Conservation (phyloP, 768 basidiomycete genomes). For the Mycena haematopus region DNA sequence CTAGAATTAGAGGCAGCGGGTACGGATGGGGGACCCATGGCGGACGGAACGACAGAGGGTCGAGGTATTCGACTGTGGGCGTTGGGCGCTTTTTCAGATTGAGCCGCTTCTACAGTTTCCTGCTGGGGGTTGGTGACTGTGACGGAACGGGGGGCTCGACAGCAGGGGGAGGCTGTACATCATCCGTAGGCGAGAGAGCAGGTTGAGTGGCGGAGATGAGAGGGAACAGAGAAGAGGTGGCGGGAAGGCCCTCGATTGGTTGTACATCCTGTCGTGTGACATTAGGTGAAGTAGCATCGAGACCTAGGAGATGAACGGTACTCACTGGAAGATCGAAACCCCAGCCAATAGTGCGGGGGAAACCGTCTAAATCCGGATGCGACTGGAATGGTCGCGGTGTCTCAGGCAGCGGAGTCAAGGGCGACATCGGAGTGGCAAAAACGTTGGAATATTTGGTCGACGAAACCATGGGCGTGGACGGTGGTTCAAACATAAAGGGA, state of each 20-base stretch:
- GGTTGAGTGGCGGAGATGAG: neutral
- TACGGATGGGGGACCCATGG: slow-evolving; percentile 30
- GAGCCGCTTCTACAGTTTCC: slow-evolving; percentile 21
- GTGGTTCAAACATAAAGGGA: slow-evolving; percentile 25
- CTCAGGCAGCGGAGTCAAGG: slow-evolving; percentile 58
- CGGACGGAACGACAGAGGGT: slow-evolving; percentile 32
- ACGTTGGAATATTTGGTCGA: slow-evolving; percentile 6
- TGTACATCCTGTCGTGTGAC: slow-evolving; percentile 19
- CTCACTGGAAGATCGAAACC: slow-evolving; percentile 26
- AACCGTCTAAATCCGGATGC: slow-evolving; percentile 29
- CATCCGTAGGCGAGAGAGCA: neutral
- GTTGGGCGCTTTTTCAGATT: slow-evolving; percentile 26
- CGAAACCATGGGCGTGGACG: slow-evolving; percentile 34
- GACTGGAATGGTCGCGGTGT: slow-evolving; percentile 44
- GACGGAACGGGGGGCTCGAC: slow-evolving; percentile 3
- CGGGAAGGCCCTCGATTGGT: slow-evolving; percentile 23
- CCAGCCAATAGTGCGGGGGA: slow-evolving; percentile 35
- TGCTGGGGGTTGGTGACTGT: neutral
- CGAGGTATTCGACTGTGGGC: slow-evolving; percentile 43
- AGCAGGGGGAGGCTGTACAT: neutral
- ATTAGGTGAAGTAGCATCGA: neutral
- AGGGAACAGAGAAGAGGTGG: slow-evolving; percentile 21
- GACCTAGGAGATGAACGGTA: neutral
- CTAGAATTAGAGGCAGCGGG: slow-evolving; percentile 5
- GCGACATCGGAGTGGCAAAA: slow-evolving; percentile 42